Evolutionary conservation across 352 stramenopile genomes (phyloP).

Genomic region (Pythium chondricola): DNA sequence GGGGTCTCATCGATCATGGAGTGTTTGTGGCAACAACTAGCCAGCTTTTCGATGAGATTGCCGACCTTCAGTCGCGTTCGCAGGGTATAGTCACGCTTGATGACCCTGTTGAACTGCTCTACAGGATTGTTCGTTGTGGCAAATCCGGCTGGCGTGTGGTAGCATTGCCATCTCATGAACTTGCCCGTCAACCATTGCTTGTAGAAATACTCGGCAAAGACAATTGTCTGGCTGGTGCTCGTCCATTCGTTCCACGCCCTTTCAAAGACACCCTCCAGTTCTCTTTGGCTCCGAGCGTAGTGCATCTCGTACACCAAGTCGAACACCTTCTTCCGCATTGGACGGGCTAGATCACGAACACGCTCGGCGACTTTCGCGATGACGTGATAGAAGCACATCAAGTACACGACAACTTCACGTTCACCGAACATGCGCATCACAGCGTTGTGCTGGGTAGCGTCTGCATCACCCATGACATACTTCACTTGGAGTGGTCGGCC

Average conservation of each 20-base stretch:
- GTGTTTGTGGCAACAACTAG: background rate
- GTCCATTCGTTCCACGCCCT: background rate
- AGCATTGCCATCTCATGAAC: constrained; percentile 8
- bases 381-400: constrained; percentile 22
- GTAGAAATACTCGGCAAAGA: constrained; percentile 1
- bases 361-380: constrained; percentile 6
- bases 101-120: constrained; percentile 7
- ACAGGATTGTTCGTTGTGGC: constrained; percentile 10
- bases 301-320: constrained; percentile 14
- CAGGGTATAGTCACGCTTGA: constrained; percentile 6
- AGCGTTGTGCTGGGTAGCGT: constrained; percentile 9
- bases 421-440: constrained; percentile 3
- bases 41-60: constrained; percentile 3
- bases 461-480: constrained; percentile 10
- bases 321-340: constrained; percentile 1
- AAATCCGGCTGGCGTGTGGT: background rate
- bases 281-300: background rate
- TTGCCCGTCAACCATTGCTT: background rate
- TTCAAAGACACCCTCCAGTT: background rate
- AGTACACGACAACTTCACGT: constrained; percentile 2
- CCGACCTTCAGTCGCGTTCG: constrained; percentile 1
- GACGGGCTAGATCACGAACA: background rate
- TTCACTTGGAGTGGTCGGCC: background rate
- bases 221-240: background rate
- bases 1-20: background rate